These are phyloP conservation scores for Backusella australiensis DNA, from an alignment of 192 early-diverging fungal species.

Conservation along the genomic window DNA sequence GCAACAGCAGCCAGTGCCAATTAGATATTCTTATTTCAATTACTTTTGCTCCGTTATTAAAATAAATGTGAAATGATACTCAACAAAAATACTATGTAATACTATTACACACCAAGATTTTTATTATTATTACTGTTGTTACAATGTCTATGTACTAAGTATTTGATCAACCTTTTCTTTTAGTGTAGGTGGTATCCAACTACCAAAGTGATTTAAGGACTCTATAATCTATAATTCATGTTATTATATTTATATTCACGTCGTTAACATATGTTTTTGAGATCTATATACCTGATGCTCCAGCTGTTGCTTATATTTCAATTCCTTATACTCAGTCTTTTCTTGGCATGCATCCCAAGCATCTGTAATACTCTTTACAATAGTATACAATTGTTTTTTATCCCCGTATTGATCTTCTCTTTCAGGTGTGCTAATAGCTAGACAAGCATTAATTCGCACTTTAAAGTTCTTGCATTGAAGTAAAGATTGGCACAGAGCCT, in stretches of 20 bases:
- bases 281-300: slow-evolving; percentile 13
- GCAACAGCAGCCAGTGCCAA: not conserved
- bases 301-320: slow-evolving; percentile 26
- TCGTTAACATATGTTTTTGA: not conserved
- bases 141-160: not conserved
- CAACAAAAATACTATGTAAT: not conserved
- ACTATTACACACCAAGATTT: not conserved
- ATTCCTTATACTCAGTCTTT: slow-evolving; percentile 19
- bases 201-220: not conserved
- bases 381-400: slow-evolving; percentile 29
- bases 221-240: not conserved
- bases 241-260: not conserved
- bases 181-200: not conserved
- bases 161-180: not conserved
- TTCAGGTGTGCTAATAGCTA: slow-evolving; percentile 43
- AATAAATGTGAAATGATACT: too few relatives aligned
- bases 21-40: not conserved
- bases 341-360: slow-evolving; percentile 15
- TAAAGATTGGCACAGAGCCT: slow-evolving; percentile 50
- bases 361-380: slow-evolving; percentile 37
- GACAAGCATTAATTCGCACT: slow-evolving; percentile 70
- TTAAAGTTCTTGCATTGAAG: slow-evolving; percentile 70
- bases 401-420: slow-evolving; percentile 42
- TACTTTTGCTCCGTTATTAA: not conserved
- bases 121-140: not conserved